Base-by-base conservation (phyloP, 1,139 yeast genomes). In the Maudiozyma humilis region DNA sequence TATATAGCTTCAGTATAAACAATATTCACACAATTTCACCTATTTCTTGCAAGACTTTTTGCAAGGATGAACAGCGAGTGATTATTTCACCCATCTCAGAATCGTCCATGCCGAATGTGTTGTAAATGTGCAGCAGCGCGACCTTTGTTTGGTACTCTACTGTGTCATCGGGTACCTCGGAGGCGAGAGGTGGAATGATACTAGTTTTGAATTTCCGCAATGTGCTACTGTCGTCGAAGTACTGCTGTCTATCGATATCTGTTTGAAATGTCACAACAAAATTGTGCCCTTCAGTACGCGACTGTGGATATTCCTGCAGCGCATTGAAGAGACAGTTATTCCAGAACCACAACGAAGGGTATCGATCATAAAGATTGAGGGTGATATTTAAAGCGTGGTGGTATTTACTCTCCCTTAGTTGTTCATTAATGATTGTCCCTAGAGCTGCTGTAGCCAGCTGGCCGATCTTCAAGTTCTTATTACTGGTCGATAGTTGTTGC, bases 311-410 rank as follows among this genome's bases (percentile, higher is more conserved):
- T 10, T 29, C 17, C 13, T 23, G 12, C 3, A 39, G 3, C 1
- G 32, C 29, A 3, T 29, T 8, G 8, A 19, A 25, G 13, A 49
- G 12, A 7, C 43, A 16, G 15, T 42, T 38, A 25, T 52, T 45
- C 57, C 57, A 53, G 13, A 42, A 40, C 19, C 40, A 38, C 4
- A 53, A 14, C 2, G 52, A 45, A 19, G 38, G 15, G 15, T 31
- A n/a, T 15, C 17, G n/a, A n/a, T n/a, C n/a, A n/a, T n/a, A n/a
- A n/a, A n/a, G n/a, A n/a, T n/a, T n/a, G n/a, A n/a, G n/a, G n/a
- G n/a, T n/a, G n/a, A n/a, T n/a, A n/a, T n/a, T n/a, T n/a, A n/a
- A n/a, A n/a, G n/a, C n/a, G n/a, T n/a, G n/a, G n/a, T n/a, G n/a
- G n/a, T n/a, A n/a, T n/a, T n/a, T n/a, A n/a, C n/a, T n/a, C n/a